Conservation (phyloP, 495 filamentous ascomycete genomes). For the Aspergillus saccharolyticus region DNA sequence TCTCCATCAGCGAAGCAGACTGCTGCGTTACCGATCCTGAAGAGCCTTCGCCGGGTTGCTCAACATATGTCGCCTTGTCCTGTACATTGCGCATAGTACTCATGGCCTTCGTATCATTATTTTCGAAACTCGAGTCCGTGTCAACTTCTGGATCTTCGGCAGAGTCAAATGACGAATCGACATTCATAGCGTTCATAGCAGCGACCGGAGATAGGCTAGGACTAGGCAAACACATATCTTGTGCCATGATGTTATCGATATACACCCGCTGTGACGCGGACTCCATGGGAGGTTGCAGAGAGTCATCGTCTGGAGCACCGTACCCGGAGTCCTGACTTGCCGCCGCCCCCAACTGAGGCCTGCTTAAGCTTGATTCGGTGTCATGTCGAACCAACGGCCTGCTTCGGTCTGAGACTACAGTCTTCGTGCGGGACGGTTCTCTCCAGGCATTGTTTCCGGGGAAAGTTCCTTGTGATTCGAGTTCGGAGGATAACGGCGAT, state of each 20-base stretch:
- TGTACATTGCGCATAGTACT: constrained; percentile 18
- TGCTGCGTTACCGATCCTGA: constrained; percentile 14
- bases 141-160: constrained; percentile 40
- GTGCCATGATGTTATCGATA: constrained; percentile 58
- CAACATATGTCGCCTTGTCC: constrained; percentile 6
- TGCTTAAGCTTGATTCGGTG: constrained; percentile 5
- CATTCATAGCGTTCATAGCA: constrained; percentile 58
- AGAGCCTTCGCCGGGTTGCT: constrained; percentile 9
- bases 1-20: constrained; percentile 59
- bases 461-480: constrained; percentile 21
- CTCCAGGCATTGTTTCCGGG: constrained; percentile 16
- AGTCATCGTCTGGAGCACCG: constrained; percentile 17
- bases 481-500: constrained; percentile 37
- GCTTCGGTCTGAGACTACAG: constrained; percentile 14
- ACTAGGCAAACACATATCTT: constrained; percentile 90
- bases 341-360: constrained; percentile 14
- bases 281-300: constrained; percentile 21
- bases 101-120: constrained; percentile 25
- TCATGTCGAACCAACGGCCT: constrained; percentile 11
- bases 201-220: constrained; percentile 91
- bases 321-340: constrained; percentile 24
- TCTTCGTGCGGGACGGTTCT: constrained; percentile 13
- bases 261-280: constrained; percentile 29
- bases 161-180: constrained; percentile 42
- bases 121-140: constrained; percentile 43